These are phyloP conservation scores for Naganishia sp. DNA, from an alignment of 1,284 basidiomycete genomes.

Conservation along the genomic window DNA sequence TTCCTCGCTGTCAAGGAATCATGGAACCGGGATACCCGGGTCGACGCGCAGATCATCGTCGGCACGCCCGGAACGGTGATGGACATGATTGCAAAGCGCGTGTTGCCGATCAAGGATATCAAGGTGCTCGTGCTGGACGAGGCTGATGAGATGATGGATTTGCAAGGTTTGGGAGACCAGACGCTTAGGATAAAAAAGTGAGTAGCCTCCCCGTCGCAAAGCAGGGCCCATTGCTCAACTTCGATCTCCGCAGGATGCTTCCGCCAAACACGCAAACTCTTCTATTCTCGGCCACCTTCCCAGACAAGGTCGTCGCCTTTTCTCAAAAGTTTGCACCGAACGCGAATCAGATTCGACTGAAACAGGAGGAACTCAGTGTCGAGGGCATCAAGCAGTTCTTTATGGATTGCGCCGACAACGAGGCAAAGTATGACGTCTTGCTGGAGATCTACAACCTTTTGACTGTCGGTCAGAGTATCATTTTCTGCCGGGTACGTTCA, in stretches of 20 bases:
- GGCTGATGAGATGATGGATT: slow-evolving; percentile 98
- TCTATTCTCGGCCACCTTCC: slow-evolving; percentile 98
- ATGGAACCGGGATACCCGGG: slow-evolving; percentile 54
- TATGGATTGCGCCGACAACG: slow-evolving; percentile 86
- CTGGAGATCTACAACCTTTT: slow-evolving; percentile 86
- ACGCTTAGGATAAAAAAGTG: slow-evolving; percentile 93
- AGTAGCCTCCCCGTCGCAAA: slow-evolving; percentile 41
- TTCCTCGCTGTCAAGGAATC: slow-evolving; percentile 93
- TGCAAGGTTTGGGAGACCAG: slow-evolving; percentile 95
- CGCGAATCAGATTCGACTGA: slow-evolving; percentile 94
- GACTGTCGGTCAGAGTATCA: slow-evolving; percentile 95
- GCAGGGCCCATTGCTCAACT: not conserved
- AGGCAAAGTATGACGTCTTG: slow-evolving; percentile 94
- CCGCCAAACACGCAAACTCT: slow-evolving; percentile 72
- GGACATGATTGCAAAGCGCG: slow-evolving; percentile 67
- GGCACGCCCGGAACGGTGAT: slow-evolving; percentile 95
- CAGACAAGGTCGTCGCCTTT: slow-evolving; percentile 85
- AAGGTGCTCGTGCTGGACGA: slow-evolving; percentile 97
- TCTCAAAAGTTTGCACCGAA: slow-evolving; percentile 88
- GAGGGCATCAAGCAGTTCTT: slow-evolving; percentile 97
- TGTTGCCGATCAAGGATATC: slow-evolving; percentile 70
- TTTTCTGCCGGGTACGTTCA: slow-evolving; percentile 79
- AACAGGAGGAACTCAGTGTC: slow-evolving; percentile 90
- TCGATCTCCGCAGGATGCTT: slow-evolving; percentile 41
- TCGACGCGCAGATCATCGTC: slow-evolving; percentile 88